Evolutionary conservation across 176 grass and related monocot genomes (phyloP), one percentile per base, ranked within the genome.

Genomic region (Hordeum marinum): DNA sequence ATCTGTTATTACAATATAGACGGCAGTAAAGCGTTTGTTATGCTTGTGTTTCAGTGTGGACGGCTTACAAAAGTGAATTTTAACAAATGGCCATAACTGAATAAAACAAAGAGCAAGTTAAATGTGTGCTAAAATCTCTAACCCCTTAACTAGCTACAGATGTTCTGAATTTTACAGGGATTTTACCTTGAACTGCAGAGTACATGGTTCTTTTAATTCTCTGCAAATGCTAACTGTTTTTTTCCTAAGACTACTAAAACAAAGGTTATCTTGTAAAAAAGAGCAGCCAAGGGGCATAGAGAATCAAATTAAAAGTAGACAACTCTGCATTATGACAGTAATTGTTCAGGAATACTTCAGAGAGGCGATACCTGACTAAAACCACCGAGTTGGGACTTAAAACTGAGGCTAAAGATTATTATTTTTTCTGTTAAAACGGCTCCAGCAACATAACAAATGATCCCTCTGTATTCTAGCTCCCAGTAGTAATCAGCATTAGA

Each of bases 1-100:
- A 89, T 82, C 92, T 94, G 54, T 63, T 81, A 60, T 57, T 78
- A 60, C 18, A 84, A 48, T 37, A 74, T 80, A 57, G 25, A 78
- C 15, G 48, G 18, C 62, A 78, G 55, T 62, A 60, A 50, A 72
- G 67, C 39, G 50, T 32, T 66, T 6, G 60, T n/a, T 46, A 37
- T 48, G 55, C 43, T n/a, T 65, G 37, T 17, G 12, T 63, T 63
- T 63, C 13, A 42, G 10, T 25, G 20, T 66, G 25, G n/a, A n/a
- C n/a, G n/a, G n/a, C 39, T 66, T 66, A 63, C 13, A 79, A 4
- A 79, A 11, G 24, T 9, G 7, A 8, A 35, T 25, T 18, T 23
- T 1, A 21, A 2, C 9, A 50, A 67, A 66, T 50, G 17, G 5
- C 3, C 36, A 31, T 21, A 52, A 67, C 21, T 32, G 20, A 36